phyloP scores from a whole-genome alignment of 306 rosid species.

The Delonix regia region DNA sequence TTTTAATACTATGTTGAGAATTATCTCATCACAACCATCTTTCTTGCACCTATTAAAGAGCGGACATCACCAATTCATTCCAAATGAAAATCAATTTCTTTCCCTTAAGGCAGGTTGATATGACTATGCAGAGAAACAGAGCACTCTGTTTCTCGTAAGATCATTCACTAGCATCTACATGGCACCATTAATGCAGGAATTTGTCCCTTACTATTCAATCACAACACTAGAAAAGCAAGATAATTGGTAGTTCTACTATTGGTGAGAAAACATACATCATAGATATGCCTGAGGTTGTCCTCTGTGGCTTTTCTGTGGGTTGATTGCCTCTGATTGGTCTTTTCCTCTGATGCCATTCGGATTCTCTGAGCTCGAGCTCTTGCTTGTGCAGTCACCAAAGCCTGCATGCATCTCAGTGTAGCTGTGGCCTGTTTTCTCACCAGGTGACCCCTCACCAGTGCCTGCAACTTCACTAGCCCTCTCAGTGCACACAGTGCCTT shows the following conservation, averaged over 20 bases:
- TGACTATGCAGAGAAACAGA: neutral
- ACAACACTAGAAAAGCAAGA: slow-evolving; percentile 11
- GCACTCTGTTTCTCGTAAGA: neutral
- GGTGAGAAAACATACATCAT: slow-evolving; percentile 61
- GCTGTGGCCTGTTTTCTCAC: slow-evolving; percentile 85
- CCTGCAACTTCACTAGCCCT: slow-evolving; percentile 92
- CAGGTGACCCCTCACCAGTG: slow-evolving; percentile 87
- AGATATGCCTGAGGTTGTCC: slow-evolving; percentile 50
- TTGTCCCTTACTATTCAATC: neutral
- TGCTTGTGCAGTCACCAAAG: slow-evolving; percentile 85
- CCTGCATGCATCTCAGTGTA: slow-evolving; percentile 87
- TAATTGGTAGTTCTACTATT: too few species aligned
- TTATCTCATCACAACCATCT: neutral
- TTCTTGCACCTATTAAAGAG: neutral
- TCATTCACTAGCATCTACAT: too few species aligned
- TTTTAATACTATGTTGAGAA: too few species aligned
- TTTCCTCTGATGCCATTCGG: slow-evolving; percentile 54
- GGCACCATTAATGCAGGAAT: too few species aligned
- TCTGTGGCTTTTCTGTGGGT: slow-evolving; percentile 52
- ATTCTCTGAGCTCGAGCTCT: slow-evolving; percentile 89
- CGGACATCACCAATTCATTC: neutral
- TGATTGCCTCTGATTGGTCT: slow-evolving; percentile 48
- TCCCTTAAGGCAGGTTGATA: neutral
- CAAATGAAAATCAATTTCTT: neutral
- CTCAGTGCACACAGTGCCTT: slow-evolving; percentile 83